Conservation (phyloP, 2,329 filamentous ascomycete genomes). For the Talaromyces piceae region DNA sequence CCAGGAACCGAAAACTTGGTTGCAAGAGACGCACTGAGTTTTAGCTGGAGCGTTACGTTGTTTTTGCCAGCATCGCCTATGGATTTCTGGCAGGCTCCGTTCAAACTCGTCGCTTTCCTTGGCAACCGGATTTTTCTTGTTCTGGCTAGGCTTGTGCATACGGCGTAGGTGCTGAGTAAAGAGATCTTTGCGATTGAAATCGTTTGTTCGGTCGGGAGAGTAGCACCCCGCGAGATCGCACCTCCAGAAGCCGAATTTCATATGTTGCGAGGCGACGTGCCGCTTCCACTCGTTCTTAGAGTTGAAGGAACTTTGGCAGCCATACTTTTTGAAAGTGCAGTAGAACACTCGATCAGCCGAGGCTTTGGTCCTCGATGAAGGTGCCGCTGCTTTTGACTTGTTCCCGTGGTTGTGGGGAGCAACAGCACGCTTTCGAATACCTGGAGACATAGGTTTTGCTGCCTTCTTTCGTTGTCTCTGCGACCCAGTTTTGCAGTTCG, state of each 20-base stretch:
- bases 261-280: conserved; percentile 73
- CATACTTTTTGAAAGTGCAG: conserved; percentile 73
- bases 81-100: conserved; percentile 48
- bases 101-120: conserved; percentile 38
- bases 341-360: conserved; percentile 41
- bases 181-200: conserved; percentile 87
- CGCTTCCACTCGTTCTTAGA: conserved; percentile 96
- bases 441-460: background rate
- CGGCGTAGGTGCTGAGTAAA: conserved; percentile 82
- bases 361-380: background rate
- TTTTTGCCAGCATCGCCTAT: conserved; percentile 51
- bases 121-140: conserved; percentile 28
- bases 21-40: conserved; percentile 58
- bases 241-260: conserved; percentile 65
- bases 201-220: conserved; percentile 43
- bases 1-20: conserved; percentile 61
- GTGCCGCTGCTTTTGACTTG: background rate
- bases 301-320: conserved; percentile 64
- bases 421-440: conserved; percentile 1
- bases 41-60: conserved; percentile 55
- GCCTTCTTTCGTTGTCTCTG: background rate
- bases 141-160: conserved; percentile 64
- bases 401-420: conserved; percentile 2
- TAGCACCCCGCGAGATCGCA: conserved; percentile 60
- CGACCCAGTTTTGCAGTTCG: background rate